Percentiles rank a stretch among this genome's conserved stretches.
phyloP scores from a whole-genome alignment of 305 asterid genomes.

The Salvia sclarea region DNA sequence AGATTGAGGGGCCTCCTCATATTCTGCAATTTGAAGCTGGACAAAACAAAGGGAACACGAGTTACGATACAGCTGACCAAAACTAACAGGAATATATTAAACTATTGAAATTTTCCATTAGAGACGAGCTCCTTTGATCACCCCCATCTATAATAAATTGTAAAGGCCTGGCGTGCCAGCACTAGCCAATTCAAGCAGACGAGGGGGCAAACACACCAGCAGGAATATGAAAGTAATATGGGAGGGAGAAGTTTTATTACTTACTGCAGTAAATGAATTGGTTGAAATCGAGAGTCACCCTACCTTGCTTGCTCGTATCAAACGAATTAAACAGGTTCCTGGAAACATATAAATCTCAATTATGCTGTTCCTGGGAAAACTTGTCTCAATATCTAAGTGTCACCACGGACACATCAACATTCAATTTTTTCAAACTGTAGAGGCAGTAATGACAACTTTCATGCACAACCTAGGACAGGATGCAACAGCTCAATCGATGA shows the following conservation, averaged over 20 bases:
- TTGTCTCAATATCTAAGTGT: background rate
- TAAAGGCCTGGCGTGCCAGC: background rate
- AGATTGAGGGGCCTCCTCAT: slow-evolving; percentile 35
- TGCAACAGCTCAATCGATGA: background rate
- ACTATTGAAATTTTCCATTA: background rate
- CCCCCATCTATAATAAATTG: background rate
- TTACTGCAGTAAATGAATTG: slow-evolving; percentile 84
- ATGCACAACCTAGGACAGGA: background rate
- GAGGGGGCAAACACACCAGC: background rate
- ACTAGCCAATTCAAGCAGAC: background rate
- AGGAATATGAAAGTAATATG: slow-evolving; percentile 3
- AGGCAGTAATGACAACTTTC: slow-evolving; percentile 1
- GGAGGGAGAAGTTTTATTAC: slow-evolving; percentile 33
- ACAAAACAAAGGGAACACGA: background rate
- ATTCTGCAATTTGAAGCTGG: slow-evolving; percentile 89
- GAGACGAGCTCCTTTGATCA: background rate
- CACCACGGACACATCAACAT: background rate
- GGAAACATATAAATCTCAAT: slow-evolving; percentile 2
- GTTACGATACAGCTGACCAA: background rate
- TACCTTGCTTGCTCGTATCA: slow-evolving; percentile 76
- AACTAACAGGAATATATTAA: background rate
- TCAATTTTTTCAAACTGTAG: background rate
- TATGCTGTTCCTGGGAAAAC: background rate
- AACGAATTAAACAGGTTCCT: slow-evolving; percentile 82
- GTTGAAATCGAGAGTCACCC: slow-evolving; percentile 82